Evolutionary conservation across 139 green algal genomes (phyloP).

Genomic region (Picochlorum sp.): DNA sequence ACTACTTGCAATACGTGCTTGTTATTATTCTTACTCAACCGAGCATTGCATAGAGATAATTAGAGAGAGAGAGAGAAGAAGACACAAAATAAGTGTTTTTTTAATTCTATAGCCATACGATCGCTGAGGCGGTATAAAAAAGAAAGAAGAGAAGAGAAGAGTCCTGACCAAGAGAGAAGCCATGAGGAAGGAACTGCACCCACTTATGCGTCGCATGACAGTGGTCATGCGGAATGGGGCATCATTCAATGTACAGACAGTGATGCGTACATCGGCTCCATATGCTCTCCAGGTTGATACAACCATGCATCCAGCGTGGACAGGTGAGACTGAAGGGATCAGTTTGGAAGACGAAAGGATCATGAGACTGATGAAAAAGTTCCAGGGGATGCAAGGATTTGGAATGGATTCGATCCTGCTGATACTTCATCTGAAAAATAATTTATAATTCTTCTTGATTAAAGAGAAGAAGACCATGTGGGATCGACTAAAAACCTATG

Average conservation of each 20-base stretch:
- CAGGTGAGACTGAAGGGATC: constrained; percentile 15
- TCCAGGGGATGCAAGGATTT: constrained; percentile 7
- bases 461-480: background rate
- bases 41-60: too few relatives aligned
- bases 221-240: constrained; percentile 34
- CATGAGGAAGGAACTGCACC: constrained; percentile 24
- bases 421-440: background rate
- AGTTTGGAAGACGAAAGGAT: constrained; percentile 24
- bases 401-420: background rate
- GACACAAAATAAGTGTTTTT: too few relatives aligned
- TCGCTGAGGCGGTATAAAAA: too few relatives aligned
- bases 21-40: too few relatives aligned
- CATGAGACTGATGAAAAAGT: constrained; percentile 8
- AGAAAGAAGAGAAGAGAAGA: too few relatives aligned
- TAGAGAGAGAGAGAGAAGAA: too few relatives aligned
- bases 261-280: constrained; percentile 12
- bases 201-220: constrained; percentile 18
- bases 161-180: background rate
- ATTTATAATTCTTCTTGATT: background rate
- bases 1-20: too few relatives aligned
- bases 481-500: too few relatives aligned
- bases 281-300: constrained; percentile 30
- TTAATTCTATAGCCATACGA: too few relatives aligned
- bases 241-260: constrained; percentile 17
- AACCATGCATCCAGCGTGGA: constrained; percentile 29